Percentiles rank a stretch among this genome's conserved stretches.
These are phyloP conservation scores for Fusarium subtropicale DNA, from an alignment of 2,329 filamentous ascomycete species.

Conservation along the genomic window DNA sequence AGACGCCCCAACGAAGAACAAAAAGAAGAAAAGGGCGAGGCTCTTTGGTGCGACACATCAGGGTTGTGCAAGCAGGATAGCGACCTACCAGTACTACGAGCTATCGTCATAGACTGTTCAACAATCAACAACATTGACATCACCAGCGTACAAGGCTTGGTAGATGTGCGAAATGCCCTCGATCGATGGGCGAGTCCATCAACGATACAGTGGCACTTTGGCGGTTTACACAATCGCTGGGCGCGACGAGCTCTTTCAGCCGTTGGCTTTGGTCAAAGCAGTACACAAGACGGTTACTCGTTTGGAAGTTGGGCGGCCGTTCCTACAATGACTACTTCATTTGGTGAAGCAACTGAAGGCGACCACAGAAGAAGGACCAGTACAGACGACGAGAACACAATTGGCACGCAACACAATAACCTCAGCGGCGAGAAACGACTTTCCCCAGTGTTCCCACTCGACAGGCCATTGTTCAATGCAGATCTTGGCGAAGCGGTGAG, in stretches of 20 bases:
- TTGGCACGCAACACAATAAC: slow-evolving; percentile 5
- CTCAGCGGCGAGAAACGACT: slow-evolving; percentile 6
- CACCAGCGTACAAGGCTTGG: slow-evolving; percentile 67
- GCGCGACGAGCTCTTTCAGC: slow-evolving; percentile 66
- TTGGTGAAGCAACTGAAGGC: neutral
- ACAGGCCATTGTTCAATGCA: slow-evolving; percentile 62
- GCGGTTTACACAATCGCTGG: slow-evolving; percentile 67
- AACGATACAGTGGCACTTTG: slow-evolving; percentile 65
- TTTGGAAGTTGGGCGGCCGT: slow-evolving; percentile 50
- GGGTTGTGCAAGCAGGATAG: neutral
- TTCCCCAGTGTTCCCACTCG: slow-evolving; percentile 53
- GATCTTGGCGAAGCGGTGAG: slow-evolving; percentile 59
- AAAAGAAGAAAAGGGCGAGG: slow-evolving; percentile 55
- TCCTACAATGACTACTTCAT: slow-evolving; percentile 49
- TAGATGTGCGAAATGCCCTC: slow-evolving; percentile 66
- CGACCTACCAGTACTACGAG: slow-evolving; percentile 60
- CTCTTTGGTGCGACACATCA: slow-evolving; percentile 66
- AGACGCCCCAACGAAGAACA: slow-evolving; percentile 54
- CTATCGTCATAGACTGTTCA: slow-evolving; percentile 68
- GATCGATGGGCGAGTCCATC: slow-evolving; percentile 64
- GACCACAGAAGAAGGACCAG: neutral
- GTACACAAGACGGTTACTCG: slow-evolving; percentile 43
- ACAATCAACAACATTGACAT: slow-evolving; percentile 68
- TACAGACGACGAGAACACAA: slow-evolving; percentile 3
- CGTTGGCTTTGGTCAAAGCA: slow-evolving; percentile 66